Evolutionary conservation across 345 rosid species (phyloP).

Genomic region (Barbarea vulgaris): DNA sequence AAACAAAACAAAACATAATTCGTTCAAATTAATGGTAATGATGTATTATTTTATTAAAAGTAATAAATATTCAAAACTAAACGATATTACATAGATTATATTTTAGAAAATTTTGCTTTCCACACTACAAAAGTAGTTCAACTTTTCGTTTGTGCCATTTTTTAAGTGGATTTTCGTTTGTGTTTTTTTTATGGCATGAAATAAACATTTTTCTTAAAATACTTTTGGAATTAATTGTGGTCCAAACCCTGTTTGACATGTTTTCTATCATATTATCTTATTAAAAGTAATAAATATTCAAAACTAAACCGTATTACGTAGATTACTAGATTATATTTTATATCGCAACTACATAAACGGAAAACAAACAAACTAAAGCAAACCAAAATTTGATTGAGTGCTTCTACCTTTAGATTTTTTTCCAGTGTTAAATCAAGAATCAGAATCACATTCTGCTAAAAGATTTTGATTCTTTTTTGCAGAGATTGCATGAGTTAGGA

Average conservation of each 20-base stretch:
- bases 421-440: not conserved
- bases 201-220: too few relatives aligned
- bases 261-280: not conserved
- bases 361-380: not conserved
- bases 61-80: not conserved
- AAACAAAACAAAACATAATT: not conserved
- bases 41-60: not conserved
- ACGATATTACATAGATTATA: not conserved
- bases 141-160: too few relatives aligned
- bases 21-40: not conserved
- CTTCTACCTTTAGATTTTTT: not conserved
- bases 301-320: not conserved
- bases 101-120: too few relatives aligned
- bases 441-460: not conserved
- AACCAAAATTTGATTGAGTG: not conserved
- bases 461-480: not conserved
- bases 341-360: too few relatives aligned
- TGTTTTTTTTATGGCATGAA: too few relatives aligned
- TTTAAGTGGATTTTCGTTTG: too few relatives aligned
- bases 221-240: too few relatives aligned
- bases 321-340: not conserved
- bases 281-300: not conserved
- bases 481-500: constrained; percentile 36
- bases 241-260: too few relatives aligned
- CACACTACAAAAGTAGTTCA: too few relatives aligned